Evolutionary conservation across 2,329 filamentous ascomycete species (phyloP).

Genomic region (Fusarium tricinctum): DNA sequence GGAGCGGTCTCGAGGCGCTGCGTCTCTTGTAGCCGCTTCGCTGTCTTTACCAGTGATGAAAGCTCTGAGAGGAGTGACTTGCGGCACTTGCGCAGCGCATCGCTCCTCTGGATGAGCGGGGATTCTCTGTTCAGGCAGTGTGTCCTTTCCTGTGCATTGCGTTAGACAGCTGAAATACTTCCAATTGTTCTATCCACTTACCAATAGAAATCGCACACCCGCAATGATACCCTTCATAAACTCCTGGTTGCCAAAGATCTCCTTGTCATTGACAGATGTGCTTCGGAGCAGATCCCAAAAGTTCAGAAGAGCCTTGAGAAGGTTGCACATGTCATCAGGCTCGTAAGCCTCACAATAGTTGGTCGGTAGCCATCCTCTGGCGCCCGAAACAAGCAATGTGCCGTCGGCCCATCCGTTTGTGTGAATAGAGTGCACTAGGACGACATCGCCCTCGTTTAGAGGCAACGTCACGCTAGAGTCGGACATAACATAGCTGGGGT

Average conservation of each 20-base stretch:
- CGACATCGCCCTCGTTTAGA: slow-evolving; percentile 89
- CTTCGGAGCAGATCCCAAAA: slow-evolving; percentile 93
- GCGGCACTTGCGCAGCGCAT: slow-evolving; percentile 81
- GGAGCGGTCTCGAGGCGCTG: slow-evolving; percentile 66
- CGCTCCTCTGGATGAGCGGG: slow-evolving; percentile 78
- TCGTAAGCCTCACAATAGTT: slow-evolving; percentile 99
- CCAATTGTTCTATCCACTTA: slow-evolving; percentile 63
- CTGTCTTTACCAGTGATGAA: slow-evolving; percentile 88
- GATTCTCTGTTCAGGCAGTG: slow-evolving; percentile 90
- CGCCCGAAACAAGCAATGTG: slow-evolving; percentile 86
- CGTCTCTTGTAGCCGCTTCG: slow-evolving; percentile 85
- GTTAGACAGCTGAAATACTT: slow-evolving; percentile 14
- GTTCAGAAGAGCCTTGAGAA: slow-evolving; percentile 88
- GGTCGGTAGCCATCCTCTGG: slow-evolving; percentile 94
- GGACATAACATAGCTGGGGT: slow-evolving; percentile 81
- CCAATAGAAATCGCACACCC: slow-evolving; percentile 89
- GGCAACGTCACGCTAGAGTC: slow-evolving; percentile 90
- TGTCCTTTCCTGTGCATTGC: slow-evolving; percentile 78
- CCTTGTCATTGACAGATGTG: slow-evolving; percentile 79
- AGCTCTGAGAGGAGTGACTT: slow-evolving; percentile 92
- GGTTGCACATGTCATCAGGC: slow-evolving; percentile 84
- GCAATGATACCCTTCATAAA: slow-evolving; percentile 95
- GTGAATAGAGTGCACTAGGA: slow-evolving; percentile 95
- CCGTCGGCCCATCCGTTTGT: slow-evolving; percentile 99
- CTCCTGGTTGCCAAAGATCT: slow-evolving; percentile 90